Conservation (phyloP, 257 asterid species). For the Hygrophila difformis region DNA sequence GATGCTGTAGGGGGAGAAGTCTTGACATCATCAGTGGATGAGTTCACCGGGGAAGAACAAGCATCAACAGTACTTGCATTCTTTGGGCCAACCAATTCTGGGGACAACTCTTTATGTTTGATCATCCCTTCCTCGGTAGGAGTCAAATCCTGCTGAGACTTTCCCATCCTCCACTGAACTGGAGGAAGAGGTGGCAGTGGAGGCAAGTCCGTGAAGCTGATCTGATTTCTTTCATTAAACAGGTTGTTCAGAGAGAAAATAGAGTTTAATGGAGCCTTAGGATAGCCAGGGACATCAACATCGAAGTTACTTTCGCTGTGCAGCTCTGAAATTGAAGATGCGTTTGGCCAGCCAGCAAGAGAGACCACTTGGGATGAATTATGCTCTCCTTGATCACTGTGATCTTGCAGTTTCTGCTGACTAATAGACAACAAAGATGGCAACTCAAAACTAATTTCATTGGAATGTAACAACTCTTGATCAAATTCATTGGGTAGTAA, state of each 20-base stretch:
- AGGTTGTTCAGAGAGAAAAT: slow-evolving; percentile 18
- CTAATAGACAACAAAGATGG: too few relatives aligned
- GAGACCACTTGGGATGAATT: slow-evolving; percentile 6
- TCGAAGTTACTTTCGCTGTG: slow-evolving; percentile 17
- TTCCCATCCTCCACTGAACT: slow-evolving; percentile 65
- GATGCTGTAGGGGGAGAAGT: slow-evolving; percentile 19
- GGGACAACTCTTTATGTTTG: slow-evolving; percentile 14
- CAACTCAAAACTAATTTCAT: too few relatives aligned
- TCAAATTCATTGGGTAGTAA: too few relatives aligned
- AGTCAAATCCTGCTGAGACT: slow-evolving; percentile 29
- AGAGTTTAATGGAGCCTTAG: slow-evolving; percentile 17
- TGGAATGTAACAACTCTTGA: too few relatives aligned
- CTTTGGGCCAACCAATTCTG: slow-evolving; percentile 15
- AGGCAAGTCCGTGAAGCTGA: slow-evolving; percentile 40
- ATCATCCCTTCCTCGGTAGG: slow-evolving; percentile 19
- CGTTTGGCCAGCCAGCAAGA: slow-evolving; percentile 12
- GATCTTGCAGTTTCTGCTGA: too few relatives aligned
- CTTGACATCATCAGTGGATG: slow-evolving; percentile 16
- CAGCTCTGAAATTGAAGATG: slow-evolving; percentile 22
- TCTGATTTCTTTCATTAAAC: slow-evolving; percentile 23
- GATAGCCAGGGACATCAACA: slow-evolving; percentile 14
- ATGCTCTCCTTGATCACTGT: too few relatives aligned
- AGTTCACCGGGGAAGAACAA: slow-evolving; percentile 11
- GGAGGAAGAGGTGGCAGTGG: slow-evolving; percentile 87
- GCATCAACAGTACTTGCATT: slow-evolving; percentile 14